Conservation (phyloP, 148 eudicot genomes). For the Rhododendron ferrugineum region DNA sequence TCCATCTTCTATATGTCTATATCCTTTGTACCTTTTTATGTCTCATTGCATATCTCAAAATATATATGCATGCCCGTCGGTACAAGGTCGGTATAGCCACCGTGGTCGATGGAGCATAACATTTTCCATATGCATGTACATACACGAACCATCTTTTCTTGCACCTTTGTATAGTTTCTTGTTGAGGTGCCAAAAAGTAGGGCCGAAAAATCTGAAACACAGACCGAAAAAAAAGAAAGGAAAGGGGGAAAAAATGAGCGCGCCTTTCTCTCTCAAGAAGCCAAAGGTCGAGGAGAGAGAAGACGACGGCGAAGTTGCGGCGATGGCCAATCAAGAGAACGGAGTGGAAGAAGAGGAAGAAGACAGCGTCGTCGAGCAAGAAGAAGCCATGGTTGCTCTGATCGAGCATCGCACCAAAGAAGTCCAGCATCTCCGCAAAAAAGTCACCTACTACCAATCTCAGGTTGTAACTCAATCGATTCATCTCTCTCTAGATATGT, state of each 20-base stretch:
- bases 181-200: not conserved
- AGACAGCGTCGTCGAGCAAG: conserved; percentile 34
- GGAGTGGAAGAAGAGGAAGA: not conserved
- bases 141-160: no score
- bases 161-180: no score
- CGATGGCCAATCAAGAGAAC: not conserved
- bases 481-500: not conserved
- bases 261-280: conserved; percentile 14
- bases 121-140: no score
- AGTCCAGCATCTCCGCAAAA: conserved; percentile 60
- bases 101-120: no score
- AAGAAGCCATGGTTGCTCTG: conserved; percentile 69
- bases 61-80: no score
- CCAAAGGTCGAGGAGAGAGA: conserved; percentile 22
- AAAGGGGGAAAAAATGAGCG: conserved; percentile 8
- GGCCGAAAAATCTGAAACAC: not conserved
- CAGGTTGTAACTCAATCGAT: not conserved
- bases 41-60: no score
- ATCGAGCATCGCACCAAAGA: conserved; percentile 76
- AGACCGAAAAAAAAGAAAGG: not conserved
- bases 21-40: no score
- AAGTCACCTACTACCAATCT: conserved; percentile 48
- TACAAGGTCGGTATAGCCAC: no score
- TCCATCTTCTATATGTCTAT: no score
- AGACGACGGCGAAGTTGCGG: not conserved